Evolutionary conservation across 2,329 filamentous ascomycete genomes (phyloP).

Genomic region (Colletotrichum nymphaeae): DNA sequence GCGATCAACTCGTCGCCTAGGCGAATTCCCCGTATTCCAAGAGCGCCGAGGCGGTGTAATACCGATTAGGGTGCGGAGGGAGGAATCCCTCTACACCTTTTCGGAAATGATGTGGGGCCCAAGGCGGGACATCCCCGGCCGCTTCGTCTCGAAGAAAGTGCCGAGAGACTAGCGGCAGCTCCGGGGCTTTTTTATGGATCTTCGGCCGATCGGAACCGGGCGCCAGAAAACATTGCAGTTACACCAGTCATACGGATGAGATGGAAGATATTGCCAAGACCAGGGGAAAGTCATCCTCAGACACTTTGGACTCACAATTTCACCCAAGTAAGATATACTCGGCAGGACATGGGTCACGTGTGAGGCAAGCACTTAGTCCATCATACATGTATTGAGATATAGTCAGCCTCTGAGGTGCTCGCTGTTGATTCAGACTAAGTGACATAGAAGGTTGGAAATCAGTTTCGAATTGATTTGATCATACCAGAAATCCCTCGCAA

Average conservation of each 20-base stretch:
- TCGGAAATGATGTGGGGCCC: background rate
- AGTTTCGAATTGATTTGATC: background rate
- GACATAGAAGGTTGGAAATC: background rate
- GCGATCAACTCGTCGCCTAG: background rate
- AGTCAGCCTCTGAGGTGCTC: too few species aligned
- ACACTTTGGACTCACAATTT: background rate
- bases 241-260: background rate
- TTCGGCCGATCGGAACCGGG: background rate
- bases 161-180: background rate
- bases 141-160: background rate
- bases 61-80: background rate
- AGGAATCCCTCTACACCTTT: background rate
- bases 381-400: too few species aligned
- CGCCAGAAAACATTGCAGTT: background rate
- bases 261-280: background rate
- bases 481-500: background rate
- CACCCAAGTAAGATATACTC: background rate
- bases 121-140: background rate
- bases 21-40: background rate
- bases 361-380: too few species aligned
- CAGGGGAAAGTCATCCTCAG: background rate
- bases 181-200: background rate
- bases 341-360: background rate
- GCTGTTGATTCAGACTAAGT: too few species aligned
- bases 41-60: background rate